Base-by-base conservation (phyloP, 495 filamentous ascomycete genomes). In the Margaritispora aquatica region DNA sequence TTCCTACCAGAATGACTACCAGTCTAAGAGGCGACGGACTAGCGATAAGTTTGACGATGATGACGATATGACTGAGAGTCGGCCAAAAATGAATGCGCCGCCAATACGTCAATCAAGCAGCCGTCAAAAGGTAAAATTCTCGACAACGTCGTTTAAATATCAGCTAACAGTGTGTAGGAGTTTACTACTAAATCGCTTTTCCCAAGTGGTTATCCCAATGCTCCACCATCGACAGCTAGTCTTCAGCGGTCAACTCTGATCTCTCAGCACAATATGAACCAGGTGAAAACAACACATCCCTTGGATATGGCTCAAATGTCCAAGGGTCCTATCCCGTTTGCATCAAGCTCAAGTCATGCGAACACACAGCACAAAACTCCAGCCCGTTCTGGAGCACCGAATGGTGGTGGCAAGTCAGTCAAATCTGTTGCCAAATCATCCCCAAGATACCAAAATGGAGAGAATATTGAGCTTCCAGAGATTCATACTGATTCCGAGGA, bases 311-410 rank as follows among this genome's bases (percentile, higher is more conserved):
- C 85, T 47, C 90, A 93, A 67, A 82, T 90, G 56, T 85, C 89
- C 9, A 96, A 86, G 70, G 88, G 84, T n/a, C 86, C 89, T 50
- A 96, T 97, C 58, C 86, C 88, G 10, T 97, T 97, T 68, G 91
- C 89, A 15, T 80, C 89, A 29, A 84, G 80, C 64, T 67, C 87
- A 41, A 83, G 80, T 60, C 70, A 73, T 21, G 56, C 51, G 4
- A 54, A 52, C 31, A 77, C 76, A 15, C 73, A 78, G 22, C 74
- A 80, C 73, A 85, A 92, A 72, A 88, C 86, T 50, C 80, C 86
- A 5, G 75, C 75, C 38, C 75, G 78, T 17, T 70, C 75, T 31
- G 69, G 73, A 48, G 74, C 71, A 29, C 69, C 75, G 31, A 71
- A 70, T 51, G 75, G 75, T 54, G 61, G 71, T 63, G 60, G 70